A percentile compares a stretch with the other conserved stretches of the same genome.
Evolutionary conservation across 2,329 filamentous ascomycete species (phyloP).

Genomic region (Stylonectria norvegica): DNA sequence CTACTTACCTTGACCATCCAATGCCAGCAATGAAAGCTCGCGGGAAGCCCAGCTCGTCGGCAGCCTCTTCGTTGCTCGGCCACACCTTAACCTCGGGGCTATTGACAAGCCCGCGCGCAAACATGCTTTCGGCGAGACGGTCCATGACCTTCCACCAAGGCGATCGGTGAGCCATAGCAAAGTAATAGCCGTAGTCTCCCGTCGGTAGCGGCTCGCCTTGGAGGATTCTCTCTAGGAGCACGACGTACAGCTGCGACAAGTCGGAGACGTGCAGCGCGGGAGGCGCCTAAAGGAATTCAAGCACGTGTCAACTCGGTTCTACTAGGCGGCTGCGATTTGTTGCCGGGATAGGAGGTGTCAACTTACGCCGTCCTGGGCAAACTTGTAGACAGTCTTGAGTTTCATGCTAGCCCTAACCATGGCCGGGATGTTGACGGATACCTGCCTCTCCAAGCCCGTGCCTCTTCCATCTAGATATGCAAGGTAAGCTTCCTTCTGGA

Average conservation of each 20-base stretch:
- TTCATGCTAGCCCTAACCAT: conserved; percentile 28
- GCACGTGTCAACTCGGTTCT: too few relatives aligned
- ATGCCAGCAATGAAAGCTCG: conserved; percentile 20
- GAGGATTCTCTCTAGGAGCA: conserved; percentile 28
- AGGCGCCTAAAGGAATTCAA: too few relatives aligned
- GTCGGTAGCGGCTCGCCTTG: conserved; percentile 25
- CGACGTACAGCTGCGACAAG: conserved; percentile 28
- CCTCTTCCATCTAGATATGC: conserved; percentile 34
- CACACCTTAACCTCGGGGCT: conserved; percentile 24
- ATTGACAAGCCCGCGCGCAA: conserved; percentile 28
- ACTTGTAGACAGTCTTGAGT: conserved; percentile 30
- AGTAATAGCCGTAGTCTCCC: conserved; percentile 34
- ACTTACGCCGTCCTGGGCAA: conserved; percentile 32
- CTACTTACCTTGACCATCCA: conserved; percentile 26
- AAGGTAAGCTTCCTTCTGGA: conserved; percentile 4
- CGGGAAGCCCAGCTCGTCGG: conserved; percentile 31
- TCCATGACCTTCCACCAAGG: conserved; percentile 31
- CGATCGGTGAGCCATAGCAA: conserved; percentile 26
- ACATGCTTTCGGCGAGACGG: conserved; percentile 22
- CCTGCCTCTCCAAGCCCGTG: conserved; percentile 30
- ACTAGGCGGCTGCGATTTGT: not conserved
- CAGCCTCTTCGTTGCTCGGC: conserved; percentile 31
- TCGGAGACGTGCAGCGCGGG: conserved; percentile 31
- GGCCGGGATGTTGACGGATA: conserved; percentile 33
- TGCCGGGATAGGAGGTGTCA: not conserved